phyloP scores from a whole-genome alignment of 495 filamentous ascomycete genomes.

The Penicillium cataractarum region DNA sequence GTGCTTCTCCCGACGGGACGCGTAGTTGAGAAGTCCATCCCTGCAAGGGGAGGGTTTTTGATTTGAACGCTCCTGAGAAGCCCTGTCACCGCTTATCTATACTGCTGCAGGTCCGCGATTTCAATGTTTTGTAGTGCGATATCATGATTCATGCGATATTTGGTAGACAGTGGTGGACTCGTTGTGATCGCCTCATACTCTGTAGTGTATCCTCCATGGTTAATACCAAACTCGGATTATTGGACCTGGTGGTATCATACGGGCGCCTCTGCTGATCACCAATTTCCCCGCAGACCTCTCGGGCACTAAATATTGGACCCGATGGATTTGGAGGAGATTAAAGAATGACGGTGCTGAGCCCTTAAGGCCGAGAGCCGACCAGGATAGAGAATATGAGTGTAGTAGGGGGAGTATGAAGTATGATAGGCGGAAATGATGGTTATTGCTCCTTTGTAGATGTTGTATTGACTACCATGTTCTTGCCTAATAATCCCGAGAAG shows the following conservation, averaged over 20 bases:
- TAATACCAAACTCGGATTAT: too few relatives aligned
- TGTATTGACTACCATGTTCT: not conserved
- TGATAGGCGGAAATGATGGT: not conserved
- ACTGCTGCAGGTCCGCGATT: slow-evolving; percentile 22
- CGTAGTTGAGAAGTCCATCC: not conserved
- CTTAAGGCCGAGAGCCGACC: slow-evolving; percentile 13
- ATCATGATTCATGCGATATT: not conserved
- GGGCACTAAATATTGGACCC: slow-evolving; percentile 10
- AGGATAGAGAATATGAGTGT: not conserved
- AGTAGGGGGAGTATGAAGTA: not conserved
- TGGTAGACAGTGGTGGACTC: not conserved
- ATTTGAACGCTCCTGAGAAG: slow-evolving; percentile 20
- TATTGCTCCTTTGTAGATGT: not conserved
- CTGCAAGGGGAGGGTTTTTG: slow-evolving; percentile 32
- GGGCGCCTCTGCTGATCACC: slow-evolving; percentile 24
- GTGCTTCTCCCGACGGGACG: slow-evolving; percentile 14
- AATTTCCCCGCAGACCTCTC: slow-evolving; percentile 28
- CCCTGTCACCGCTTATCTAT: slow-evolving; percentile 12
- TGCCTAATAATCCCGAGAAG: not conserved
- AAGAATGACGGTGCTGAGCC: slow-evolving; percentile 4
- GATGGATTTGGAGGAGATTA: not conserved
- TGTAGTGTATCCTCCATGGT: too few relatives aligned
- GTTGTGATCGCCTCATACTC: too few relatives aligned
- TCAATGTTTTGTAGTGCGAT: not conserved
- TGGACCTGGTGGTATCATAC: not conserved